Conservation (phyloP, 257 asterid genomes). For the Fraxinus americana region DNA sequence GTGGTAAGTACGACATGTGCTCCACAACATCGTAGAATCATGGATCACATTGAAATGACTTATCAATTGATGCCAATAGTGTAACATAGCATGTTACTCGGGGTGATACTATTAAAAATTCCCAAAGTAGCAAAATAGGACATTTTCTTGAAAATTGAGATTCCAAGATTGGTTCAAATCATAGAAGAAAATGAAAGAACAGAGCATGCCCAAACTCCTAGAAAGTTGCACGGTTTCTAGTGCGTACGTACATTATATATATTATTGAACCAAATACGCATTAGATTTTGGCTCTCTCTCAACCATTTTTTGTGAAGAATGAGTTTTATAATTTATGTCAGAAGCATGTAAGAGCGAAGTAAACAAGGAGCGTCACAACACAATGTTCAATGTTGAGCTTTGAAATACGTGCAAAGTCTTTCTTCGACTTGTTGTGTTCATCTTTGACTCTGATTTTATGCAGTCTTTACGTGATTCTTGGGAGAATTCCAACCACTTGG, state of each 20-base stretch:
- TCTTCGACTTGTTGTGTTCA: slow-evolving; percentile 5
- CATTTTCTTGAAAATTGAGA: not conserved
- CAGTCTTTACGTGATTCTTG: slow-evolving; percentile 50
- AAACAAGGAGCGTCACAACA: too few species aligned
- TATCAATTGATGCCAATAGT: too few species aligned
- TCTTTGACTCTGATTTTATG: slow-evolving; percentile 38
- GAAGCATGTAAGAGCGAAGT: slow-evolving; percentile 23
- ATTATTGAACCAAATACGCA: too few species aligned
- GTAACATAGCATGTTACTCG: too few species aligned
- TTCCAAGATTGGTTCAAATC: not conserved
- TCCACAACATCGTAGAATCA: too few species aligned
- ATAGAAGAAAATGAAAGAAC: not conserved
- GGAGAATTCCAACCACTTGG: slow-evolving; percentile 33
- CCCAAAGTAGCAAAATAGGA: not conserved
- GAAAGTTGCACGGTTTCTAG: not conserved
- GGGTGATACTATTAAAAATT: too few species aligned
- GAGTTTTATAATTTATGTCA: slow-evolving; percentile 14
- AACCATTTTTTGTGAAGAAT: too few species aligned
- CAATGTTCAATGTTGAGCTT: not conserved
- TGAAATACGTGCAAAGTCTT: slow-evolving; percentile 23
- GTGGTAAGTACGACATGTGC: too few species aligned
- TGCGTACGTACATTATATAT: too few species aligned
- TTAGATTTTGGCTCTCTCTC: not conserved
- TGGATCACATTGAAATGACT: too few species aligned
- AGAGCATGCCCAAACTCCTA: not conserved